A percentile compares a stretch with the other conserved stretches of the same genome.
These are phyloP conservation scores for Cordyceps cateniannulata DNA, from an alignment of 2,329 filamentous ascomycete genomes.

Conservation along the genomic window DNA sequence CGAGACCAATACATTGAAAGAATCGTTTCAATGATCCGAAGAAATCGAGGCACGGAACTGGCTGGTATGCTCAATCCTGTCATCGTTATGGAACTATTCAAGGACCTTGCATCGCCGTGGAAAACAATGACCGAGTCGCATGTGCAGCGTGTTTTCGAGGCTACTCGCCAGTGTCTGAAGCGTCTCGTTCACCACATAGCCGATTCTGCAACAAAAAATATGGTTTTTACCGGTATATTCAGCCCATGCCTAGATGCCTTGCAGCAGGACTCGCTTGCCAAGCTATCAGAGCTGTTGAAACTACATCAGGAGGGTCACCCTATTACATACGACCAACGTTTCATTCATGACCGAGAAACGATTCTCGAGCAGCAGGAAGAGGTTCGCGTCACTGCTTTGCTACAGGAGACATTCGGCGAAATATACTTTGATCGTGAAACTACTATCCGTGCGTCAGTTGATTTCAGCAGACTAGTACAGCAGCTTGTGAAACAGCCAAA, in stretches of 20 bases:
- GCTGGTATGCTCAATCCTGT: constrained; percentile 55
- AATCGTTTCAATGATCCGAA: constrained; percentile 18
- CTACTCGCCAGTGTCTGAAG: constrained; percentile 9
- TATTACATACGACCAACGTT: constrained; percentile 48
- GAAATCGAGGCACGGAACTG: constrained; percentile 40
- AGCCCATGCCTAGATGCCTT: constrained; percentile 15
- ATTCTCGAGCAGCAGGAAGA: background rate
- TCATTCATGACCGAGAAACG: constrained; percentile 23
- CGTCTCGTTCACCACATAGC: constrained; percentile 14
- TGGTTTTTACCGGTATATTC: constrained; percentile 15
- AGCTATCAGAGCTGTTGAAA: constrained; percentile 38
- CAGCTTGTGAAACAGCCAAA: background rate
- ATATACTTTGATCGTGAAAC: background rate
- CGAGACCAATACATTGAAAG: constrained; percentile 17
- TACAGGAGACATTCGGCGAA: background rate
- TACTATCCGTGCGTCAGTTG: background rate
- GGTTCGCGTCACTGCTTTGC: background rate
- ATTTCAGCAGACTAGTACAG: background rate
- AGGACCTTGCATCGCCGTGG: constrained; percentile 52
- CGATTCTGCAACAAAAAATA: constrained; percentile 10
- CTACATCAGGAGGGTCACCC: constrained; percentile 38
- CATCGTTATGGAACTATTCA: constrained; percentile 53
- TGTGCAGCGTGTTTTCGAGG: constrained; percentile 13
- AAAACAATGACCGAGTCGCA: constrained; percentile 30
- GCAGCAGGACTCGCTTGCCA: constrained; percentile 26